Base-by-base conservation (phyloP, 208 protist species). In the Phytomonas francai region DNA sequence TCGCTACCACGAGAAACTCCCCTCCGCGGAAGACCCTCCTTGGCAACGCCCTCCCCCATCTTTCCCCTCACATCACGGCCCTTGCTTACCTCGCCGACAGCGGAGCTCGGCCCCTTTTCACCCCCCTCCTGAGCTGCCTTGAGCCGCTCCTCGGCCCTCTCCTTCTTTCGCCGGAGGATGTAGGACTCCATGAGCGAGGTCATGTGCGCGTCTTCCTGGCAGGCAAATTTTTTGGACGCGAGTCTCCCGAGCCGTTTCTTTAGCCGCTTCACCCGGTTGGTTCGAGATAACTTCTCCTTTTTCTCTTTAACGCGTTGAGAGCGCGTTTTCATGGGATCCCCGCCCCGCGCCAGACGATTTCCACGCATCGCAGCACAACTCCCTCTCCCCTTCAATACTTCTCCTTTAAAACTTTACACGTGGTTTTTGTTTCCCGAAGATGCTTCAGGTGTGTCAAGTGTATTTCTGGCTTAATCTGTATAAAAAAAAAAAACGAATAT, bases 101-200 rank as follows among this genome's bases (percentile, higher is more conserved):
- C 51, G 8, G 61, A 45, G 54, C 28, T 56, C 6, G 25, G 56
- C 58, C 32, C 45, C 29, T 72, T 59, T n/a, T 67, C 71, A 19
- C 14, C 58, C 49, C 63, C 71, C 30, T 83, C 69, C 56, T 76
- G 27, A 22, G 75, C 65, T 58, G 76, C 42, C 36, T 67, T 78
- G 30, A 71, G 74, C 34, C 73, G 75, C 63, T 88, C 83, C 22
- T 76, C 81, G 0, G 79, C 78, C 1, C 89, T 83, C 73, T 95
- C 87, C 22, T 75, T 83, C 68, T 91, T 91, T 42, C 90, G 80
- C 33, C 87, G 84, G 1, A 81, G 27, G 9, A 91, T 85, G 70
- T 90, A 95, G 12, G 87, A 91, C 72, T 93, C 80, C 90, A 95
- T 95, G 27, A 95, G 68, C 14, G 87, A 82, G 30, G 86, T 89